These are phyloP conservation scores for Polygonum aviculare DNA, from an alignment of 148 eudicot genomes.

Conservation along the genomic window DNA sequence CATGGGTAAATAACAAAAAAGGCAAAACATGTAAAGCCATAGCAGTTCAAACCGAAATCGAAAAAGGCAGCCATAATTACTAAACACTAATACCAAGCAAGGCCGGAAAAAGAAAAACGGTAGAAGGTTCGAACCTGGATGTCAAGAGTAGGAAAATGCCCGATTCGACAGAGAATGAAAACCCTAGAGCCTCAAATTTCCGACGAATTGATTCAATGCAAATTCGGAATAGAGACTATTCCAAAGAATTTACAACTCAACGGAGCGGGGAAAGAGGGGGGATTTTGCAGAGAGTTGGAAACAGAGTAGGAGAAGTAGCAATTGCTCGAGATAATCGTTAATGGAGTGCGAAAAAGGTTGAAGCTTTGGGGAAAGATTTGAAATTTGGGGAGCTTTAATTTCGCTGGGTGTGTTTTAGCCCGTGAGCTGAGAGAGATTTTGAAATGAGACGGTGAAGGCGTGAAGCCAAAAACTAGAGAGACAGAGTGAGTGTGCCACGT, in stretches of 20 bases:
- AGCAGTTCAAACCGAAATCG: not conserved
- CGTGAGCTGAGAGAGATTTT: not conserved
- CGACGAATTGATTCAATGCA: not conserved
- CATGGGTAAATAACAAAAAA: not conserved
- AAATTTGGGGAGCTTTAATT: not conserved
- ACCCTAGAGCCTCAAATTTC: not conserved
- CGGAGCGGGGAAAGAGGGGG: not conserved
- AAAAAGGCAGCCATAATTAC: conserved; percentile 1
- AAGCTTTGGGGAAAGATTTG: not conserved
- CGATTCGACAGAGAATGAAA: not conserved
- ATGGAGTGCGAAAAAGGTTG: not conserved
- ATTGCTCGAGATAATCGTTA: not conserved
- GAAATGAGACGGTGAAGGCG: not conserved
- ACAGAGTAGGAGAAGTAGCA: not conserved
- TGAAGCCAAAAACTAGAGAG: no score
- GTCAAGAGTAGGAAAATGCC: not conserved
- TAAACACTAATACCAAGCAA: not conserved
- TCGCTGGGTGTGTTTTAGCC: not conserved
- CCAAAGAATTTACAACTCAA: not conserved
- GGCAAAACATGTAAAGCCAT: not conserved
- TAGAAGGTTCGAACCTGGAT: not conserved
- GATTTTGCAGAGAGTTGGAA: not conserved
- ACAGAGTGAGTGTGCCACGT: not conserved
- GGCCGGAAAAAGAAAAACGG: not conserved
- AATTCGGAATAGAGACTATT: not conserved